Base-by-base conservation (phyloP, 805 yeast genomes). In the Naumovozyma baii region DNA sequence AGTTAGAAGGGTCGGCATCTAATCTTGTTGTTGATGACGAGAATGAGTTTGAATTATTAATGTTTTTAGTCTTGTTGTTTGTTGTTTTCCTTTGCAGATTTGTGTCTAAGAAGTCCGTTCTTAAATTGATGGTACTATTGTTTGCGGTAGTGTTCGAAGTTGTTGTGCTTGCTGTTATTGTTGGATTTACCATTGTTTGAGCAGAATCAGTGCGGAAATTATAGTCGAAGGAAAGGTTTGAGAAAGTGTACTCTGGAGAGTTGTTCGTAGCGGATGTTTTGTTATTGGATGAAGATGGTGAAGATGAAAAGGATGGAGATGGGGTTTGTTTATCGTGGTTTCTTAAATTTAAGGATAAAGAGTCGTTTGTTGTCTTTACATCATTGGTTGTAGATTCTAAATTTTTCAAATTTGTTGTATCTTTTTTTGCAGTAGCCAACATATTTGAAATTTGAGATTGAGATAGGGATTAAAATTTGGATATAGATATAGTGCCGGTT, bases 1-100 rank as follows among this genome's bases (percentile, higher is more conserved):
- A n/a, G n/a, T 7, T 22, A 10, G 26, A 22, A 22, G 26, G 10
- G 10, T 22, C 45, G 8, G 48, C 41, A 17, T 44, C 41, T 17
- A 44, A 36, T 31, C 39, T 44, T 16, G 48, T 44, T 9, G 45
- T 39, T 3, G 48, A 41, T 2, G 48, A 44, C 5, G 48, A 44
- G 5, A 39, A 5, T 2, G 48, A 41, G 4, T 20, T 37, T 12
- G n/a, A 29, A 3, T 19, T 16, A 22, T 12, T 31, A 20, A 18
- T 36, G 7, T 19, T 36, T 16, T 19, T 30, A 36, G 7, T 36
- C 8, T 10, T 19, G 14, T 17, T 19, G 28, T 3, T 29, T 5
- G 8, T 36, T 4, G 25, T 36, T 13, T 10, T 22, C 18, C 4
- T 22, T 15, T 12, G 17, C n/a, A 19, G 14, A 19, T 39, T 36